phyloP scores from a whole-genome alignment of 2,329 filamentous ascomycete genomes.

The Orbilia quercus region DNA sequence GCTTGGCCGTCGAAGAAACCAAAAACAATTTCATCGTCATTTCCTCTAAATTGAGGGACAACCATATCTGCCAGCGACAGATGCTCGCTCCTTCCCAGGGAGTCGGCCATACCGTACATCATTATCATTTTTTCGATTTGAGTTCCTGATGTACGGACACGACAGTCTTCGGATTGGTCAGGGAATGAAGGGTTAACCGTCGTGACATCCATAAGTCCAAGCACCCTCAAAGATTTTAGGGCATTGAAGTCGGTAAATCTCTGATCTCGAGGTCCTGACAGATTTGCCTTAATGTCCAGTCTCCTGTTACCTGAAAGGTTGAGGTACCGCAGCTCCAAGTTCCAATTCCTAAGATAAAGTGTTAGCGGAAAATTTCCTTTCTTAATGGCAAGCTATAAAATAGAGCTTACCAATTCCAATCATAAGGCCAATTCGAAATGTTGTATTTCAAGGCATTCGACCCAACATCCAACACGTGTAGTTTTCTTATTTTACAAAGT shows the following conservation, averaged over 20 bases:
- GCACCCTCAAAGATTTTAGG: conserved; percentile 81
- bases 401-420: conserved; percentile 82
- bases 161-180: conserved; percentile 92
- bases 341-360: conserved; percentile 77
- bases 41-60: conserved; percentile 88
- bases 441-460: conserved; percentile 98
- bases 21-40: conserved; percentile 87
- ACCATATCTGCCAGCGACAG: conserved; percentile 95
- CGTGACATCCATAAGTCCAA: conserved; percentile 98
- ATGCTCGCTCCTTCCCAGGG: conserved; percentile 90
- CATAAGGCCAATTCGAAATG: conserved; percentile 97
- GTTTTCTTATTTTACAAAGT: conserved; percentile 89
- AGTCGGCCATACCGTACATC: conserved; percentile 97
- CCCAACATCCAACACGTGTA: conserved; percentile 91
- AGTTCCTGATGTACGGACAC: conserved; percentile 96
- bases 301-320: conserved; percentile 97
- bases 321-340: conserved; percentile 91
- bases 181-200: conserved; percentile 92
- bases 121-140: conserved; percentile 87
- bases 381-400: background rate
- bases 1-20: conserved; percentile 96
- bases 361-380: too few species aligned
- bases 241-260: conserved; percentile 87
- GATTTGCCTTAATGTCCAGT: conserved; percentile 84
- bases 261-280: conserved; percentile 77